Base-by-base conservation (phyloP, 2,329 filamentous ascomycete genomes). In the Alternaria sp. region DNA sequence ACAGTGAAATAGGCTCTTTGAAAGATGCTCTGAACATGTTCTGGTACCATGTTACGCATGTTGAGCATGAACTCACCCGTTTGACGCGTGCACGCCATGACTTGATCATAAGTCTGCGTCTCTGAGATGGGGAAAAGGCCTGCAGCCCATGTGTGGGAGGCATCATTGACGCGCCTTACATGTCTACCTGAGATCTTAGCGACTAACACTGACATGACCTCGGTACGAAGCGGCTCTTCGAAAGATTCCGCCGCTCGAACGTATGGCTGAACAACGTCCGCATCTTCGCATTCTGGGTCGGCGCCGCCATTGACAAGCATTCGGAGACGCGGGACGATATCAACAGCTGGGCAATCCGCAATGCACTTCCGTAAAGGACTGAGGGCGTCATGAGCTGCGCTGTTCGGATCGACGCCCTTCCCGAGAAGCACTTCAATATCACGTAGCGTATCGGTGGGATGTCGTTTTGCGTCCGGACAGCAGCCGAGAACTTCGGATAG, bases 271-370 rank as follows among this genome's bases (percentile, higher is more conserved):
- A 71, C 54, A 5, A 70, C 70, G 37, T 73, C 68, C 3, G 57
- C 15, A 21, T 72, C 71, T 55, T 65, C 66, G 11, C 66, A 50
- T 51, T 77, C 74, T 2, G 75, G 73, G 50, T 79, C 71, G 12
- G 77, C 77, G n/a, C 77, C 76, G 1, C 61, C 66, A 12, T 73
- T 64, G 5, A 79, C 69, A 12, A 79, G 70, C 11, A 71, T 55
- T 20, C 65, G 68, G 1, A 76, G 45, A n/a, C 75, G 56, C 1
- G 66, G 55, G 1, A 77, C 58, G 3, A 79, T 65, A 46, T 79
- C 76, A 6, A 72, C 68, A 18, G 73, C 65, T 5, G 74, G 71
- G 20, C 72, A 75, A 14, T 66, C 65, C 20, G 75, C 66, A 4
- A 79, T 71, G 33, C 75, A 78, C 23, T 62, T 70, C 9, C 69